These are phyloP conservation scores for Amphibolis antarctica DNA, from an alignment of 106 monocot species.

Conservation along the genomic window DNA sequence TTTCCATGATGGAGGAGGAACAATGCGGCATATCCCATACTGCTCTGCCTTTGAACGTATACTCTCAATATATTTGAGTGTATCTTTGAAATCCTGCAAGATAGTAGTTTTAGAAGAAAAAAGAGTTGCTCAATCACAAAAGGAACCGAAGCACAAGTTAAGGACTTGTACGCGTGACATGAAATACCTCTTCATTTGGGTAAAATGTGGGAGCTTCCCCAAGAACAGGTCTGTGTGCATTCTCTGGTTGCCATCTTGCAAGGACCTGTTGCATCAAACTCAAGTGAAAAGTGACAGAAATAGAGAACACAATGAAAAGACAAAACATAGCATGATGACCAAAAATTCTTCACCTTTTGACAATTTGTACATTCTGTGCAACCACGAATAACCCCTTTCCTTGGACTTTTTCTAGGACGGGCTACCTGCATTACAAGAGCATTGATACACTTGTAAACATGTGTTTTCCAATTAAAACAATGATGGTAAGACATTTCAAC, in stretches of 20 bases:
- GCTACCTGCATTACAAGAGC: conserved; percentile 1
- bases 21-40: conserved; percentile 89
- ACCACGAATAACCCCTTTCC: conserved; percentile 3
- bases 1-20: conserved; percentile 81
- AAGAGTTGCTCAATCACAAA: neutral
- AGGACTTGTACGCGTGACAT: neutral
- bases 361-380: conserved; percentile 3
- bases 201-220: conserved; percentile 71
- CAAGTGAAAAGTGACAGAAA: neutral
- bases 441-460: neutral
- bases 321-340: neutral
- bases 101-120: neutral
- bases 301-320: neutral
- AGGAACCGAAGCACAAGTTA: neutral
- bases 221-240: conserved; percentile 49
- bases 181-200: conserved; percentile 69
- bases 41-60: conserved; percentile 61
- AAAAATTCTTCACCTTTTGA: conserved; percentile 2
- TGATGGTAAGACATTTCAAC: neutral
- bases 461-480: neutral
- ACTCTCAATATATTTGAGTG: conserved; percentile 69
- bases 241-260: conserved; percentile 59
- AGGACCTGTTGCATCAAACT: conserved; percentile 27
- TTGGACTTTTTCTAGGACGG: neutral
- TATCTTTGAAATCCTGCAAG: conserved; percentile 76